A percentile compares a stretch with the other conserved stretches of the same genome.
Conservation (phyloP, 78 protist genomes). For the Dictyostelium firmibasis region DNA sequence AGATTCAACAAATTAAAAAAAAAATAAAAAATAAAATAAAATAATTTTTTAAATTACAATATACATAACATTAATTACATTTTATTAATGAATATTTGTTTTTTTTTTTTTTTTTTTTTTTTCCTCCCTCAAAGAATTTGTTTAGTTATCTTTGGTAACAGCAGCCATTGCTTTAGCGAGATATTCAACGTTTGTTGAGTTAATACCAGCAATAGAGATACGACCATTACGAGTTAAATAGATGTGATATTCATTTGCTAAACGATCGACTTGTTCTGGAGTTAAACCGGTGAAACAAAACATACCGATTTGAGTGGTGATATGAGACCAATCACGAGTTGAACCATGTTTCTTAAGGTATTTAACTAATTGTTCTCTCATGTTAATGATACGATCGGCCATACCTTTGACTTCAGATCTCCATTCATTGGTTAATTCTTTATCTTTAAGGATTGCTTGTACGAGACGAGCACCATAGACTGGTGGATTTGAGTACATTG, state of each 20-base stretch:
- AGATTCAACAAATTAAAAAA: neutral
- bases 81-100: neutral
- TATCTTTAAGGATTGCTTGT: constrained; percentile 80
- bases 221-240: constrained; percentile 96
- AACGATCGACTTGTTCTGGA: constrained; percentile 78
- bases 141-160: constrained; percentile 43
- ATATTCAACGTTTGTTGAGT: constrained; percentile 85
- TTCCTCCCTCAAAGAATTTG: too few relatives aligned
- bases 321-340: constrained; percentile 95
- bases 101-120: neutral
- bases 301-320: constrained; percentile 98
- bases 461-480: constrained; percentile 98
- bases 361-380: constrained; percentile 87
- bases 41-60: neutral
- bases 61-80: neutral
- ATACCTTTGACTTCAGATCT: constrained; percentile 87
- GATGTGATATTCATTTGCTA: constrained; percentile 82
- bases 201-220: constrained; percentile 97
- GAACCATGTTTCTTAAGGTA: constrained; percentile 85
- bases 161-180: constrained; percentile 91
- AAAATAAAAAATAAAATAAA: neutral
- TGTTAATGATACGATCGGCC: constrained; percentile 94
- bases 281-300: constrained; percentile 97
- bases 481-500: constrained; percentile 98
- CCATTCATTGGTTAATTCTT: constrained; percentile 81